Conservation (phyloP, 306 rosid genomes). For the Gynostemma pentaphyllum region DNA sequence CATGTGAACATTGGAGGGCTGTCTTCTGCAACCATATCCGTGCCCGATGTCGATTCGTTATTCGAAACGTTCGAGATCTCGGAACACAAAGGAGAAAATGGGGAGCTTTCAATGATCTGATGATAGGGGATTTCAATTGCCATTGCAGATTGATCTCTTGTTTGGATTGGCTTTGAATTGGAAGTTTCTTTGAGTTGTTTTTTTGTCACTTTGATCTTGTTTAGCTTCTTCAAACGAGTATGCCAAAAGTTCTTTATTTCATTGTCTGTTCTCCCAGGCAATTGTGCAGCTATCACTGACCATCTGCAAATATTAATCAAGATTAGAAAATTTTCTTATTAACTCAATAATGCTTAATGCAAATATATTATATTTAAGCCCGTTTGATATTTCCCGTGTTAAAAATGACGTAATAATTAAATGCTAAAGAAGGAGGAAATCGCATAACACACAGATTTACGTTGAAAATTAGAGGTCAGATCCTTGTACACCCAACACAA, state of each 20-base stretch:
- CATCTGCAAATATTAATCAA: constrained; percentile 29
- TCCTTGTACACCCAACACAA: too few species aligned
- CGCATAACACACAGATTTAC: too few species aligned
- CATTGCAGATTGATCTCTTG: not conserved
- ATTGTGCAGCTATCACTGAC: constrained; percentile 44
- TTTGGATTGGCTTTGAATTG: not conserved
- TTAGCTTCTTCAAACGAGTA: constrained; percentile 37
- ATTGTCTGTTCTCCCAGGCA: constrained; percentile 67
- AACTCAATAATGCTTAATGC: too few species aligned
- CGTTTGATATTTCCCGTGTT: too few species aligned
- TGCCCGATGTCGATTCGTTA: not conserved
- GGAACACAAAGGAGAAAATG: not conserved
- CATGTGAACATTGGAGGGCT: not conserved
- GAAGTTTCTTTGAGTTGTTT: not conserved
- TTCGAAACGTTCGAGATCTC: not conserved
- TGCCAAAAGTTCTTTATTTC: constrained; percentile 66
- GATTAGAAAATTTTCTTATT: too few species aligned
- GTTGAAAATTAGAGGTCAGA: too few species aligned
- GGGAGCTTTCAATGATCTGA: not conserved
- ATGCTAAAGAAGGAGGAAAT: too few species aligned
- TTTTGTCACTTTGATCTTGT: not conserved
- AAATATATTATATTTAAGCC: too few species aligned
- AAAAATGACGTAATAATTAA: too few species aligned
- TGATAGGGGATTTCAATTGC: not conserved
- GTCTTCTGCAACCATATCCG: not conserved